Conservation (phyloP, 192 early-diverging fungal species). For the Podochytrium sp. region DNA sequence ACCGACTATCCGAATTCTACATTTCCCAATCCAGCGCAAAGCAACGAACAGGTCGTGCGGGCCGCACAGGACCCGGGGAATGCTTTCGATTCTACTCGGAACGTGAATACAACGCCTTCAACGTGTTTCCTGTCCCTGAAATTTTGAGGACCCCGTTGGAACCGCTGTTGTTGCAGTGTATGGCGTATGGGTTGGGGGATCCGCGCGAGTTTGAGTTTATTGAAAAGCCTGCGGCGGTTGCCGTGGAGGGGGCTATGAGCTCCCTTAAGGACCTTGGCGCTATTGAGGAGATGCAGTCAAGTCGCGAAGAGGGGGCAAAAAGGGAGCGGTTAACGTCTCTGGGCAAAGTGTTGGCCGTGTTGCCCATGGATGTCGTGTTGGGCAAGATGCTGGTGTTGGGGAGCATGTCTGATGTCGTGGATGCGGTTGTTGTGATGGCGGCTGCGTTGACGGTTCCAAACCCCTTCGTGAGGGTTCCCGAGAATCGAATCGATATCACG, state of each 20-base stretch:
- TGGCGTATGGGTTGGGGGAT: slow-evolving; percentile 65
- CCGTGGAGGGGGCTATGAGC: slow-evolving; percentile 48
- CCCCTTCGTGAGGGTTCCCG: slow-evolving; percentile 58
- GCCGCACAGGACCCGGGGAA: slow-evolving; percentile 35
- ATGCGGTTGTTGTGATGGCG: slow-evolving; percentile 61
- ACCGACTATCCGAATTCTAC: slow-evolving; percentile 71
- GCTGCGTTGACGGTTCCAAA: slow-evolving; percentile 70
- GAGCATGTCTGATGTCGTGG: slow-evolving; percentile 52
- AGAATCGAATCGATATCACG: slow-evolving; percentile 50
- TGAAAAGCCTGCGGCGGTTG: slow-evolving; percentile 51
- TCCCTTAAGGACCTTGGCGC: slow-evolving; percentile 56
- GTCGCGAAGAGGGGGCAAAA: not conserved
- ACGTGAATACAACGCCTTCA: slow-evolving; percentile 60
- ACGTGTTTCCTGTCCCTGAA: slow-evolving; percentile 71
- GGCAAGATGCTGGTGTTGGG: slow-evolving; percentile 72
- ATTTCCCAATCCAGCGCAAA: slow-evolving; percentile 68
- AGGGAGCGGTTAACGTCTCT: slow-evolving; percentile 51
- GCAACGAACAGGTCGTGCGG: slow-evolving; percentile 69
- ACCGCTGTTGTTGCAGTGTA: slow-evolving; percentile 61
- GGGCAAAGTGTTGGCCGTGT: slow-evolving; percentile 54
- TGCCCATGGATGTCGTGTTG: slow-evolving; percentile 67
- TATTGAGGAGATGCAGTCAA: slow-evolving; percentile 29
- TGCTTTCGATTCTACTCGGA: slow-evolving; percentile 68
- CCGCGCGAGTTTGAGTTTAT: slow-evolving; percentile 67
- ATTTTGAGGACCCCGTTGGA: slow-evolving; percentile 67